These are phyloP conservation scores for Crithidia fasciculata DNA, from an alignment of 208 protist genomes.

Conservation along the genomic window DNA sequence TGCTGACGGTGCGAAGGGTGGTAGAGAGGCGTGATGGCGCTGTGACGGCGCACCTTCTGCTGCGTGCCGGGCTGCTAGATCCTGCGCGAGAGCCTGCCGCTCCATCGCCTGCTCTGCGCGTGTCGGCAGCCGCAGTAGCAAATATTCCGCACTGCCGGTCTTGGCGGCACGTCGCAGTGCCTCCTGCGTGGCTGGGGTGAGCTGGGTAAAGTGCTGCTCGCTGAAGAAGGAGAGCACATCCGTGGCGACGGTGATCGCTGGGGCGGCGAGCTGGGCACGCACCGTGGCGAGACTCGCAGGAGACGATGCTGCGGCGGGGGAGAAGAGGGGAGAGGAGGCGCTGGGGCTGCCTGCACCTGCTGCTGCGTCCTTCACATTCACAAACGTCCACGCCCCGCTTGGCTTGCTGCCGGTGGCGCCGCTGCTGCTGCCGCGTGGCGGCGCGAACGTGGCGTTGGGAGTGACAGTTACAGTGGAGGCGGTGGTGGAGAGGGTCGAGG, in stretches of 20 bases:
- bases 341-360: neutral
- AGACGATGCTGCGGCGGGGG: neutral
- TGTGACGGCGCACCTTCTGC: neutral
- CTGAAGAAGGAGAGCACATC: slow-evolving; percentile 18
- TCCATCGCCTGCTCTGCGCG: slow-evolving; percentile 17
- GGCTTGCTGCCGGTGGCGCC: too few species aligned
- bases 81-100: neutral
- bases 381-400: too few species aligned
- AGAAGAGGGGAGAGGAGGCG: neutral
- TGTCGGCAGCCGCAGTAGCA: slow-evolving; percentile 22
- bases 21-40: neutral
- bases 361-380: too few species aligned
- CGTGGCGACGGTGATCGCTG: slow-evolving; percentile 7
- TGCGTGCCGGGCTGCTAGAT: neutral
- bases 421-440: too few species aligned
- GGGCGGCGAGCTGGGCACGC: slow-evolving; percentile 3
- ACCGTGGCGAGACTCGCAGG: neutral
- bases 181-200: slow-evolving; percentile 19
- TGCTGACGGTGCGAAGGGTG: neutral
- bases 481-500: too few species aligned
- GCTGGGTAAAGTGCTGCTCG: slow-evolving; percentile 14
- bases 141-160: slow-evolving; percentile 16
- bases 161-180: slow-evolving; percentile 24
- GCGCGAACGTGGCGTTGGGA: neutral
- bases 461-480: neutral